Percentiles rank a stretch among this genome's conserved stretches.
phyloP scores from a whole-genome alignment of 1,284 basidiomycete genomes.

The Cryptococcus sp. region DNA sequence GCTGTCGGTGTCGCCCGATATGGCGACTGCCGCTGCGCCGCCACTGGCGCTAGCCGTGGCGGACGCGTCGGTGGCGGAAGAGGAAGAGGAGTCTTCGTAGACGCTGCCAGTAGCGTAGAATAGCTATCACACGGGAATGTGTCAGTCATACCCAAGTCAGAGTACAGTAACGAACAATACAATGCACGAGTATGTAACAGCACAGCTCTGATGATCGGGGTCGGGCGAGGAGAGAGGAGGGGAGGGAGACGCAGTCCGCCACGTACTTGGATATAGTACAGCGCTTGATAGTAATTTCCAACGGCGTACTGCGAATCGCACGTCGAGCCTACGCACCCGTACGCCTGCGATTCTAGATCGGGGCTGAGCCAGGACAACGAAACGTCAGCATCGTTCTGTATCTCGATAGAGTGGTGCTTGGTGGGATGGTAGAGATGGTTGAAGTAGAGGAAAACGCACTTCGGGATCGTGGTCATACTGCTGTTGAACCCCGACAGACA shows the following conservation, averaged over 20 bases:
- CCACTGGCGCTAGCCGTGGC: neutral
- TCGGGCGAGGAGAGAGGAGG: neutral
- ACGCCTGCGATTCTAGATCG: conserved; percentile 12
- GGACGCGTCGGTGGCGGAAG: neutral
- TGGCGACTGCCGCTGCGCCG: neutral
- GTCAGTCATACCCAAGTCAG: no score
- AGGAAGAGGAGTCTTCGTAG: conserved; percentile 27
- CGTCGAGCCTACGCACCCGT: conserved; percentile 18
- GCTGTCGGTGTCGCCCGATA: neutral
- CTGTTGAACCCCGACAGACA: conserved; percentile 26
- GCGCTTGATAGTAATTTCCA: conserved; percentile 30
- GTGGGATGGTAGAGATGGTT: no score
- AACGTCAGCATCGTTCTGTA: neutral
- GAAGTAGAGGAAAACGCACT: conserved; percentile 8
- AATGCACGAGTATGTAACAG: neutral
- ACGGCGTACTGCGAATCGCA: conserved; percentile 18
- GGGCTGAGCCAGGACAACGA: conserved; percentile 3
- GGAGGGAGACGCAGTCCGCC: neutral
- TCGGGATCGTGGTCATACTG: conserved; percentile 20
- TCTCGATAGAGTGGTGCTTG: neutral
- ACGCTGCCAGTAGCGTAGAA: conserved; percentile 34
- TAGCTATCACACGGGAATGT: conserved; percentile 15
- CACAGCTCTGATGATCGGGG: neutral
- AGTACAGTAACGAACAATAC: no score
- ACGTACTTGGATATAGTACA: conserved; percentile 34